Conservation (phyloP, 2,329 filamentous ascomycete genomes). For the Aspergillus flavus region DNA sequence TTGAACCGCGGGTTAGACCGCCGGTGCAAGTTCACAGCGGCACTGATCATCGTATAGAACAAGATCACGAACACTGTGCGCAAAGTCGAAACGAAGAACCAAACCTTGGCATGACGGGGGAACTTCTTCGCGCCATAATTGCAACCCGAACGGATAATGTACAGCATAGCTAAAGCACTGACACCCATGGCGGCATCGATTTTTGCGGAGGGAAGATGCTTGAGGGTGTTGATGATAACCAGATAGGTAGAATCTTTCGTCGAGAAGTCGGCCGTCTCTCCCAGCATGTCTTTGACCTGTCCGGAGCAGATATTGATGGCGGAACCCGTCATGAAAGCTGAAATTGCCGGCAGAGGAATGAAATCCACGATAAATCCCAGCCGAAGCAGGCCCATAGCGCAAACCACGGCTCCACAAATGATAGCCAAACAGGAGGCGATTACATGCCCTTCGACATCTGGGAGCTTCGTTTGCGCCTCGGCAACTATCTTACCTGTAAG, state of each 20-base stretch:
- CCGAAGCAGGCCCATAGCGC: constrained; percentile 75
- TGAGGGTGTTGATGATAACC: constrained; percentile 81
- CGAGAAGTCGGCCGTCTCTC: constrained; percentile 66
- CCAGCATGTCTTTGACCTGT: constrained; percentile 80
- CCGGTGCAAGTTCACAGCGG: constrained; percentile 73
- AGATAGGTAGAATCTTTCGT: constrained; percentile 77
- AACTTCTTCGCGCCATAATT: constrained; percentile 67
- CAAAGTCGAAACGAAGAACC: constrained; percentile 90
- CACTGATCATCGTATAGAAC: constrained; percentile 89
- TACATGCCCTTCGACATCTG: constrained; percentile 60
- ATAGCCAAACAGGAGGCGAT: constrained; percentile 80
- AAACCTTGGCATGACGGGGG: constrained; percentile 69
- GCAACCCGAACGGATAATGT: constrained; percentile 70
- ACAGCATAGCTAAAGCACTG: constrained; percentile 77
- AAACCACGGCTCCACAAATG: constrained; percentile 75
- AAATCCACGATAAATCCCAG: constrained; percentile 90
- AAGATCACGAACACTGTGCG: constrained; percentile 90
- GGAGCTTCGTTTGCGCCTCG: constrained; percentile 60
- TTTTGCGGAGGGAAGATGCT: constrained; percentile 65
- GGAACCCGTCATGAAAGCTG: constrained; percentile 96
- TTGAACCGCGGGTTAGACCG: constrained; percentile 67
- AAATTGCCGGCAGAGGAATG: constrained; percentile 86
- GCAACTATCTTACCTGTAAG: constrained; percentile 81
- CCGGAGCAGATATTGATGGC: constrained; percentile 85
- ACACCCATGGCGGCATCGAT: constrained; percentile 88